Evolutionary conservation across 805 yeast species (phyloP), one percentile per base, ranked within the genome.

Genomic region (Zygoascus bituminiphila): DNA sequence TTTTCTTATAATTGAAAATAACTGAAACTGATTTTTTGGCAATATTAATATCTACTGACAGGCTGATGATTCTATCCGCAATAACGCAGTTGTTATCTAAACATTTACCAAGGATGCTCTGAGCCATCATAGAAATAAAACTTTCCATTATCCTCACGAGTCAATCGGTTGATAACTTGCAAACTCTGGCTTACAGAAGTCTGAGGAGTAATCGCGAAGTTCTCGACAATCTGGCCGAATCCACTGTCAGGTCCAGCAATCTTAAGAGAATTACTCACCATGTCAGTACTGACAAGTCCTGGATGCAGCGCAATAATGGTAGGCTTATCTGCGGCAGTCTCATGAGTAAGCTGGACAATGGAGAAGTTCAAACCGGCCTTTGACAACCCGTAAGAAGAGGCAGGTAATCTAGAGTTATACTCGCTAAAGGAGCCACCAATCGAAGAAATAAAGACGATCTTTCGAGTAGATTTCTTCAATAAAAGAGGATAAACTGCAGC

Each of bases 311-410:
- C 53, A 21, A 67, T 52, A 36, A 64, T 58, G 9, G 57, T 62
- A 48, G 60, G 65, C 0, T 59, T 64, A 36, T 63, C 60, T 0
- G 42, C 38, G 10, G 47, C 51, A 31, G 60, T 45, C 44, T 69
- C 71, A 24, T 21, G n/a, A 38, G 63, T 51, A 31, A 69, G 35
- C 22, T 60, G 59, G 35, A 52, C 59, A 10, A 56, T 56, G n/a
- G 62, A 50, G 54, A 57, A 63, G 58, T 69, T 68, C 49, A 68
- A 51, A 1, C 68, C 73, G 10, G 71, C 68, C 54, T 70, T 69
- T 5, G 71, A 62, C 37, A 54, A 56, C 2, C 71, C 71, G 49
- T 69, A 69, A 9, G 39, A 12, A 4, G 33, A 29, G n/a, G 33
- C 10, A 3, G 33, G 33, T 15, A 29, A 12, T 2, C 15, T 15